These are phyloP conservation scores for Fusarium proliferatum DNA, from an alignment of 2,329 filamentous ascomycete genomes.

Conservation along the genomic window DNA sequence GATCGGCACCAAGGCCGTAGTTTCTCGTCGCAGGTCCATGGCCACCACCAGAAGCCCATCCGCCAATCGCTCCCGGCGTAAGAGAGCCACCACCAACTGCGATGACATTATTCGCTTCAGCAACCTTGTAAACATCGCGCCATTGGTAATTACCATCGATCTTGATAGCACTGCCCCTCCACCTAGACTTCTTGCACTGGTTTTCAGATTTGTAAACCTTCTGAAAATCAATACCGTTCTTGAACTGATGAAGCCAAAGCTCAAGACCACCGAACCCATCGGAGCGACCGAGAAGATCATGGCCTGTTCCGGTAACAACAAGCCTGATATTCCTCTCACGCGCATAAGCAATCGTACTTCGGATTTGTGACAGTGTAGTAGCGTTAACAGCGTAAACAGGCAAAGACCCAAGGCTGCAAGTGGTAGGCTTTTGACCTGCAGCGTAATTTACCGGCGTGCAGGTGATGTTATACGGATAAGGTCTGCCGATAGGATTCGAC, in stretches of 20 bases:
- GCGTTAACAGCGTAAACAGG: constrained; percentile 28
- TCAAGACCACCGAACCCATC: constrained; percentile 30
- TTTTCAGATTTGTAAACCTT: constrained; percentile 3
- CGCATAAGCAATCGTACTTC: constrained; percentile 5
- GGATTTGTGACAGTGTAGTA: constrained; percentile 12
- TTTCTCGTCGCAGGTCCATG: constrained; percentile 32
- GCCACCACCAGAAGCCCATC: constrained; percentile 27
- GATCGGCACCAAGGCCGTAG: constrained; percentile 27
- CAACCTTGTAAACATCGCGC: constrained; percentile 31
- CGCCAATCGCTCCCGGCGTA: constrained; percentile 27
- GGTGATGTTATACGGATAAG: constrained; percentile 36
- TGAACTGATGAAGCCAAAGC: constrained; percentile 30
- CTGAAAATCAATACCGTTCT: constrained; percentile 8
- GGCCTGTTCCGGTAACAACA: constrained; percentile 26
- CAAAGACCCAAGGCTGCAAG: constrained; percentile 22
- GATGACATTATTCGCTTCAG: constrained; percentile 22
- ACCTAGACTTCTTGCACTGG: constrained; percentile 1
- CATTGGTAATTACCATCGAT: constrained; percentile 30
- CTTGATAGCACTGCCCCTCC: constrained; percentile 19
- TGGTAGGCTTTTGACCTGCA: constrained; percentile 13
- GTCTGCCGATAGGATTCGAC: constrained; percentile 28
- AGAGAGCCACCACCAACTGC: constrained; percentile 29
- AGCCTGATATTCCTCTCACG: constrained; percentile 7
- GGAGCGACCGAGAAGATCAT: constrained; percentile 28
- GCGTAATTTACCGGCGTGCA: constrained; percentile 26